Evolutionary conservation across 768 basidiomycete species (phyloP).

Genomic region (Auricularia sp.): DNA sequence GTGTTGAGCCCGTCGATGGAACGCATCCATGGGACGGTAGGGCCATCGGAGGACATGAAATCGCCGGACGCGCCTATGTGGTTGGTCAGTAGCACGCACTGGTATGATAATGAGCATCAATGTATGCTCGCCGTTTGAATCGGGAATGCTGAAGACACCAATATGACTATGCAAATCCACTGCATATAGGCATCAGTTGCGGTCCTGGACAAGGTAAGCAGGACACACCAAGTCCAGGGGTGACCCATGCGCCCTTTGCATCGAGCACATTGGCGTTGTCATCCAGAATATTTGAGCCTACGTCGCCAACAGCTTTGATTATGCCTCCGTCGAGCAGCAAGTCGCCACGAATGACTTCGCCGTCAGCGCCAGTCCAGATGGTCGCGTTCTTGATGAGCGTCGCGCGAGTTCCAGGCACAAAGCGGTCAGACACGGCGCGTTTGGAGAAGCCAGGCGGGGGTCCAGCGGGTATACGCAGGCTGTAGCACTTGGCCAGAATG

Average conservation of each 20-base stretch:
- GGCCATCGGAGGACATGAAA: constrained; percentile 42
- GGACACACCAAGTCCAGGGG: constrained; percentile 29
- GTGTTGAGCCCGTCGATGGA: constrained; percentile 67
- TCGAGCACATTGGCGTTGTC: constrained; percentile 29
- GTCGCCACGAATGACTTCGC: constrained; percentile 50
- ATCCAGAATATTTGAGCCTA: constrained; percentile 17
- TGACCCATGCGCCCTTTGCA: constrained; percentile 56
- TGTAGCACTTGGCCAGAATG: constrained; percentile 9
- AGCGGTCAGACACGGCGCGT: constrained; percentile 38
- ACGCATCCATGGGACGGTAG: constrained; percentile 53
- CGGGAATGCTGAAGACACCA: constrained; percentile 31
- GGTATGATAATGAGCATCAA: too few species aligned
- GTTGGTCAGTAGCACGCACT: too few species aligned
- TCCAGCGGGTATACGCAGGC: constrained; percentile 9
- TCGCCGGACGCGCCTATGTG: constrained; percentile 34
- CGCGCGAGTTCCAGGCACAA: constrained; percentile 40
- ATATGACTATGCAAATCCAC: constrained; percentile 53
- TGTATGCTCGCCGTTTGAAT: constrained; percentile 17
- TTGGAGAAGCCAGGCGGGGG: constrained; percentile 11
- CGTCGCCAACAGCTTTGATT: constrained; percentile 42
- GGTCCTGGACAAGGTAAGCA: constrained; percentile 2
- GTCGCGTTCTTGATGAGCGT: constrained; percentile 57
- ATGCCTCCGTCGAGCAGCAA: constrained; percentile 56
- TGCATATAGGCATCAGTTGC: constrained; percentile 10
- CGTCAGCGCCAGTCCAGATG: constrained; percentile 63